Evolutionary conservation across 75 land plant genomes (phyloP).

Genomic region (Ceratopteris richardii): DNA sequence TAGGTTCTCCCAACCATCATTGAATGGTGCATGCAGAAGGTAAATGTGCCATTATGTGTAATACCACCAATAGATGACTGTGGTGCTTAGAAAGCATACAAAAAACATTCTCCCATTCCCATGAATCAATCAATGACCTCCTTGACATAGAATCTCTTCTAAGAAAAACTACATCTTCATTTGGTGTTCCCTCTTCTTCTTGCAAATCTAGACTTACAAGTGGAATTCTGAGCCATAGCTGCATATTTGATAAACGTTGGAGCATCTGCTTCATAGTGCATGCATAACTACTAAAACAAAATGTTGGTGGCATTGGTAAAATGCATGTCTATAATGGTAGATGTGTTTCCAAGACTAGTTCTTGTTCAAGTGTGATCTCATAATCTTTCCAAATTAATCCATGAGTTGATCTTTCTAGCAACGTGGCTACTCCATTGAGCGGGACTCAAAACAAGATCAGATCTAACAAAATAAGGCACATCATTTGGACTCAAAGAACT

Average conservation of each 20-base stretch:
- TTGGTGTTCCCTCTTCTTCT: slow-evolving; percentile 32
- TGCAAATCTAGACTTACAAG: slow-evolving; percentile 43
- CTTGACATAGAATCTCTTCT: slow-evolving; percentile 17
- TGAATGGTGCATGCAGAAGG: slow-evolving; percentile 70
- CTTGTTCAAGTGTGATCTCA: slow-evolving; percentile 75
- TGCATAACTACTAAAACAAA: slow-evolving; percentile 80
- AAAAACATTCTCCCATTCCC: slow-evolving; percentile 70
- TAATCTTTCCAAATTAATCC: slow-evolving; percentile 97
- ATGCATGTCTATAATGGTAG: slow-evolving; percentile 93
- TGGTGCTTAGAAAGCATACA: slow-evolving; percentile 90
- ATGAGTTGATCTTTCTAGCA: slow-evolving; percentile 82
- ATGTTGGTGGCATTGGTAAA: slow-evolving; percentile 68
- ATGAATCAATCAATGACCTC: slow-evolving; percentile 32
- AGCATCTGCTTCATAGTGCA: slow-evolving; percentile 86
- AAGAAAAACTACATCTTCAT: slow-evolving; percentile 26
- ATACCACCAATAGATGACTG: slow-evolving; percentile 70
- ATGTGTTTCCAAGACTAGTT: slow-evolving; percentile 92
- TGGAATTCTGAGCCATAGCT: slow-evolving; percentile 96
- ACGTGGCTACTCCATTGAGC: no score
- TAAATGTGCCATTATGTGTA: slow-evolving; percentile 69
- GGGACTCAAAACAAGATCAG: no score
- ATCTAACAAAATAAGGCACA: no score
- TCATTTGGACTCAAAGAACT: no score
- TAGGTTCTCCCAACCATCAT: slow-evolving; percentile 97
- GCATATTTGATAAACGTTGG: slow-evolving; percentile 65